These are phyloP conservation scores for Trichoderma cornu-damae DNA, from an alignment of 2,329 filamentous ascomycete genomes.

Conservation along the genomic window DNA sequence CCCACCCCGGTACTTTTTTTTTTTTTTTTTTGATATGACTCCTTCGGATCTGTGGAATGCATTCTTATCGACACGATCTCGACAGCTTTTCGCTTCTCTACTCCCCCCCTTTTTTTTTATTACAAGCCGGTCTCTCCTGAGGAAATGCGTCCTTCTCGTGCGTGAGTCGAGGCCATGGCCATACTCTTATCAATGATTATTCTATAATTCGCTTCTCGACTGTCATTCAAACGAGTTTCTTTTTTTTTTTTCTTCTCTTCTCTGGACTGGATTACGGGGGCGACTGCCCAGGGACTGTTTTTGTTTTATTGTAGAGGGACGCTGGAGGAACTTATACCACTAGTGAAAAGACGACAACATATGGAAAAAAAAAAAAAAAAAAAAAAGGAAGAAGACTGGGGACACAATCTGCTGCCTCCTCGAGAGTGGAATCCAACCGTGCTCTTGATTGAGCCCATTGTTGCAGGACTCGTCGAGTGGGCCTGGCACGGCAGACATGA, in stretches of 20 bases:
- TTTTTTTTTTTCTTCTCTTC: no score
- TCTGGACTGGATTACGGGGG: constrained; percentile 26
- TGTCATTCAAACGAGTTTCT: constrained; percentile 34
- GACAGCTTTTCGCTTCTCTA: constrained; percentile 13
- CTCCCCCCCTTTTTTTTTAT: background rate
- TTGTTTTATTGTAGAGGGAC: constrained; percentile 5
- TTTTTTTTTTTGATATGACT: constrained; percentile 33
- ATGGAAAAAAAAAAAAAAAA: no score
- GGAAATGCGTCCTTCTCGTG: constrained; percentile 19
- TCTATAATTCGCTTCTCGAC: constrained; percentile 39
- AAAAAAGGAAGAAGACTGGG: background rate
- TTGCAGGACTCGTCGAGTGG: constrained; percentile 9
- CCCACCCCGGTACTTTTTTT: constrained; percentile 32
- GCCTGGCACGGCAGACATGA: constrained; percentile 17
- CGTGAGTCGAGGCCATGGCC: constrained; percentile 17
- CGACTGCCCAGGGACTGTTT: constrained; percentile 3
- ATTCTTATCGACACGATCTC: constrained; percentile 23
- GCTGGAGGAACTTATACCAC: constrained; percentile 1
- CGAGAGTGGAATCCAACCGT: constrained; percentile 3
- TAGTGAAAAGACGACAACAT: background rate
- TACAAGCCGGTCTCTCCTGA: background rate
- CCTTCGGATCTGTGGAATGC: constrained; percentile 33
- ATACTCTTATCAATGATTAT: constrained; percentile 26
- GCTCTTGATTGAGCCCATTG: background rate
- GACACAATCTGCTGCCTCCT: constrained; percentile 13